Conservation (phyloP, 2,329 filamentous ascomycete genomes). For the Aspergillus neotritici region DNA sequence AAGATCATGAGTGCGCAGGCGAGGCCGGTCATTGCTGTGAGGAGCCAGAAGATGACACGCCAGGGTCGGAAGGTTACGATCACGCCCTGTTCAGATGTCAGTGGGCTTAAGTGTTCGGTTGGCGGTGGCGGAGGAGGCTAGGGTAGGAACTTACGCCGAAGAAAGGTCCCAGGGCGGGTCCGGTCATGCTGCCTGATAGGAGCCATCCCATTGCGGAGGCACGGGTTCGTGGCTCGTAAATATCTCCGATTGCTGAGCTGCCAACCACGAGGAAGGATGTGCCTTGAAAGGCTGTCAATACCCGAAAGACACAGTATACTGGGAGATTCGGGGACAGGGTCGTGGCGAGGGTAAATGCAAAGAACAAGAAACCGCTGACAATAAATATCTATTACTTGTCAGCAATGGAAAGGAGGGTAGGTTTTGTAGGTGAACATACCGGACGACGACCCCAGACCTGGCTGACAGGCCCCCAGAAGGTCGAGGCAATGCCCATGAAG, state of each 20-base stretch:
- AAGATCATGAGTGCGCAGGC: conserved; percentile 58
- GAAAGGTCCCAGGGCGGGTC: conserved; percentile 58
- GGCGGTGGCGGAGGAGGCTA: not conserved
- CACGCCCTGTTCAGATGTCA: conserved; percentile 58
- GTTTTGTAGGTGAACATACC: conserved; percentile 36
- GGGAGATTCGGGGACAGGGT: conserved; percentile 66
- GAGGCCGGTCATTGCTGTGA: conserved; percentile 60
- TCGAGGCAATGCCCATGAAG: conserved; percentile 65
- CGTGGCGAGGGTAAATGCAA: conserved; percentile 64
- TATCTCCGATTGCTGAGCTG: conserved; percentile 62
- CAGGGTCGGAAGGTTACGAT: conserved; percentile 70
- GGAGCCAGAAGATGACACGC: conserved; percentile 73
- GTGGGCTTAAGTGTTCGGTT: conserved; percentile 26
- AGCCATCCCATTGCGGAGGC: conserved; percentile 72
- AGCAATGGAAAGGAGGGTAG: not conserved
- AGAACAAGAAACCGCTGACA: conserved; percentile 58
- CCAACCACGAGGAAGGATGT: conserved; percentile 70
- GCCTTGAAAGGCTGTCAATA: conserved; percentile 68
- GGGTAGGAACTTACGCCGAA: conserved; percentile 26
- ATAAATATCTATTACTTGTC: conserved; percentile 49
- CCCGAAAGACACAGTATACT: conserved; percentile 67
- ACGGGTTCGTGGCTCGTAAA: conserved; percentile 61
- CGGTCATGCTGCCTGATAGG: conserved; percentile 63
- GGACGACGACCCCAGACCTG: conserved; percentile 57
- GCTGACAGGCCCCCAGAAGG: conserved; percentile 68